Base-by-base conservation (phyloP, 1,284 basidiomycete genomes). In the Sphagnurus paluster region DNA sequence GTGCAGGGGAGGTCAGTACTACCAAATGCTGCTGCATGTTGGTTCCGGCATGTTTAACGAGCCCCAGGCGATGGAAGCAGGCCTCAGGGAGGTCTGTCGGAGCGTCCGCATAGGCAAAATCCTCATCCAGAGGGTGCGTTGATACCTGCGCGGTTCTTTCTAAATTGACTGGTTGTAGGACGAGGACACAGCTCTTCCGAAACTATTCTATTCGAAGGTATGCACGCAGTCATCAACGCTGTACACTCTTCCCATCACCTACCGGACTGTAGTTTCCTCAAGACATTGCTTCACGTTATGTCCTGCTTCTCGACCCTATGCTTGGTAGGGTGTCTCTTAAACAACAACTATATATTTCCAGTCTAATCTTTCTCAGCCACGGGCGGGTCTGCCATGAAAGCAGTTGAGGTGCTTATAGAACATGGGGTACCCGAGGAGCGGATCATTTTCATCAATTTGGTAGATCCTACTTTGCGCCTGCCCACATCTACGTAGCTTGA, bases 391-490 rank as follows among this genome's bases (percentile, higher is more conserved):
- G 97, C 95, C 2, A 94, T 97, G 69, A 98, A 98, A 67, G 96
- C 96, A 0, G 91, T 98, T 42, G 93, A 98, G 65, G 91, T 98
- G 6, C 76, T 99, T 16, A 82, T 89, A 64, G 87, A 93, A 44
- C 87, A 94, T 60, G 92, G 90, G 29, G 96, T 99, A 23, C 81
- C 81, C 10, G 87, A 87, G 66, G 86, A 93, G 52, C 81, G 91
- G 46, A 98, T 99, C 59, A 88, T 99, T 57, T 99, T 99, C 71
- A 82, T 99, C 56, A 98, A 99, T 67, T 71, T 99, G 63, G 93
- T 96, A 55, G 48, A 74, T 52, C 39, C 33, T 3, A 2, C 8
- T 5, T 2, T 17, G 4, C 13, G 8, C 25, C 20, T n/a, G n/a
- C 14, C n/a, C 11, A 10, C 16, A 2, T 16, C 13, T 10, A 24